Evolutionary conservation across 108 stramenopile genomes (phyloP).

Genomic region (Asterionellopsis glacialis): DNA sequence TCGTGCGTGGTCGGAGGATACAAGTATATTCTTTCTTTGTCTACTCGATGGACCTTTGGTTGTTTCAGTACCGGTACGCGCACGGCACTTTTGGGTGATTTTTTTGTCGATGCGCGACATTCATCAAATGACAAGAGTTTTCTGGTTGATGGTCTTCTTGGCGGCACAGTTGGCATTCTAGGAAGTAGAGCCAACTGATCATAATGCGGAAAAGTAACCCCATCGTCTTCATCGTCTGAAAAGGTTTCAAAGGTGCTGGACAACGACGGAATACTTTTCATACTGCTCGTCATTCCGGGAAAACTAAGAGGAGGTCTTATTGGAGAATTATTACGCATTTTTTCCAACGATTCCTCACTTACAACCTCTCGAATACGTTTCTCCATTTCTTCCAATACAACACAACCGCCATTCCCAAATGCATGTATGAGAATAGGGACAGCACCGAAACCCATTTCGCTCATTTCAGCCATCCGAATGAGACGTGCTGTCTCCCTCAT

Average conservation of each 20-base stretch:
- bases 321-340: not conserved
- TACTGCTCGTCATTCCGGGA: not conserved
- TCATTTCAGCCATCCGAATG: constrained; percentile 6
- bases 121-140: not conserved
- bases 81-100: not conserved
- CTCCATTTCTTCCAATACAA: constrained; percentile 10
- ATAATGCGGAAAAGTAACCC: not conserved
- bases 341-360: not conserved
- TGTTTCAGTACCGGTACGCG: not conserved
- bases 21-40: not conserved
- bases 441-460: constrained; percentile 7
- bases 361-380: constrained; percentile 4
- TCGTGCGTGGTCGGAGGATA: not conserved
- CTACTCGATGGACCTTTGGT: constrained; percentile 7
- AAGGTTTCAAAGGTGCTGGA: not conserved
- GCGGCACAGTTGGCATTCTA: no score
- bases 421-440: constrained; percentile 1
- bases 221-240: not conserved
- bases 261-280: not conserved
- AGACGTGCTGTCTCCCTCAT: constrained; percentile 4
- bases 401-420: constrained; percentile 5
- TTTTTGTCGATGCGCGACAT: no score
- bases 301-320: not conserved
- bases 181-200: no score
- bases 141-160: no score